phyloP scores from a whole-genome alignment of 176 grass and related monocot species.

The Hordeum marinum region DNA sequence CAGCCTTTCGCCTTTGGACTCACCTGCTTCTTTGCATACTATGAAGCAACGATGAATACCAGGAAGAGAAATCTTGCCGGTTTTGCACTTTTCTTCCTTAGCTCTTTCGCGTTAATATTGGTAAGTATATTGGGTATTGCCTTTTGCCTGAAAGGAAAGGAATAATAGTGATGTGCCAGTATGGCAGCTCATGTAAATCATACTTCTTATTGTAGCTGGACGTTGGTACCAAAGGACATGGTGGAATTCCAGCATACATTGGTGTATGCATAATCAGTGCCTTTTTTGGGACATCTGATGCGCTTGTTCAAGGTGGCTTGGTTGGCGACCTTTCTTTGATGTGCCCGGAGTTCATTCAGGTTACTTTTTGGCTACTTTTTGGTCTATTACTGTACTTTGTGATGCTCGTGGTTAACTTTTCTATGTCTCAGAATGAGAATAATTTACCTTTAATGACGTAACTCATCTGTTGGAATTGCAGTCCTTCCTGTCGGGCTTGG shows the following conservation, averaged over 20 bases:
- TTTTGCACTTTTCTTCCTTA: slow-evolving; percentile 65
- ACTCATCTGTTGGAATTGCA: slow-evolving; percentile 23
- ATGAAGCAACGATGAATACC: slow-evolving; percentile 74
- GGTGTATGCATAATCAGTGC: slow-evolving; percentile 81
- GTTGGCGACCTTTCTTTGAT: slow-evolving; percentile 94
- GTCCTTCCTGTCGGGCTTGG: slow-evolving; percentile 64
- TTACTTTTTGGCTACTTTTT: slow-evolving; percentile 41
- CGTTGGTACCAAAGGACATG: slow-evolving; percentile 74
- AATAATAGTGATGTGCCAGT: neutral
- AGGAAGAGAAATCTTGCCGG: slow-evolving; percentile 55
- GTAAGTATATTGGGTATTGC: slow-evolving; percentile 30
- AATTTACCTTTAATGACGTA: slow-evolving; percentile 16
- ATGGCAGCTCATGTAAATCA: slow-evolving; percentile 9
- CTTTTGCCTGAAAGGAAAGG: neutral
- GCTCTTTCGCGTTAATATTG: slow-evolving; percentile 63
- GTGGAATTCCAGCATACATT: slow-evolving; percentile 68
- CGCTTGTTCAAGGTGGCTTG: slow-evolving; percentile 80
- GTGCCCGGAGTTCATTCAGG: slow-evolving; percentile 93
- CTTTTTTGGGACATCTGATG: slow-evolving; percentile 86
- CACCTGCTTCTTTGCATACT: slow-evolving; percentile 51
- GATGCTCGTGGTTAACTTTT: slow-evolving; percentile 17
- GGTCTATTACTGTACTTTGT: slow-evolving; percentile 9
- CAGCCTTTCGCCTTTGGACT: slow-evolving; percentile 77
- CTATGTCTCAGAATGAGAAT: neutral
- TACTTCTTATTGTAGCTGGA: slow-evolving; percentile 59